These are phyloP conservation scores for Aspergillus indologenus DNA, from an alignment of 495 filamentous ascomycete species.

Conservation along the genomic window DNA sequence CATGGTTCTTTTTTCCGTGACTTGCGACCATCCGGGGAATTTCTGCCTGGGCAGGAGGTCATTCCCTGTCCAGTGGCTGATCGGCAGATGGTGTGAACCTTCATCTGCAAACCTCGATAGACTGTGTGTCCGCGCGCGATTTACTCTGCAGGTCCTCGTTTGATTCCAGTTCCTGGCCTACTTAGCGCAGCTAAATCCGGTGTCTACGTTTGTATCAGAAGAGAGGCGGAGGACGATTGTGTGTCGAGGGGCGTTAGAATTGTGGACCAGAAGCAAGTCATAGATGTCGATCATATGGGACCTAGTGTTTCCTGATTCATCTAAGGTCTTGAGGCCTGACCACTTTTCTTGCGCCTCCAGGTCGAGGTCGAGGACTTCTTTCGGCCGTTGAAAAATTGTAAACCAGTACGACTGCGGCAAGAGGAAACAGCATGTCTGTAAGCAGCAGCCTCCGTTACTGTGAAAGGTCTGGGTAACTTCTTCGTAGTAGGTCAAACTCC, in stretches of 20 bases:
- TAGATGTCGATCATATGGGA: not conserved
- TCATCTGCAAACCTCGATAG: not conserved
- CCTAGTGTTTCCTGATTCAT: not conserved
- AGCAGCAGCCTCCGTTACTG: not conserved
- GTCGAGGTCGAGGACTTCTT: not conserved
- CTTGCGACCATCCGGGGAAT: not conserved
- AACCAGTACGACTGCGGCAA: not conserved
- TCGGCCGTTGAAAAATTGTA: not conserved
- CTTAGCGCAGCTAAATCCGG: not conserved
- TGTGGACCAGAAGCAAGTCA: not conserved
- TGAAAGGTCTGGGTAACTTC: not conserved
- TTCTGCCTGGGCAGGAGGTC: not conserved
- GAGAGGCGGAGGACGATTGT: not conserved
- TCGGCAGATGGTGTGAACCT: not conserved
- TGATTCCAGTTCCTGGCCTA: not conserved
- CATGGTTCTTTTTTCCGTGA: not conserved
- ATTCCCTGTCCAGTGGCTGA: constrained; percentile 1
- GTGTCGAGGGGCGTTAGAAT: not conserved
- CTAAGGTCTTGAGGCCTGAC: not conserved
- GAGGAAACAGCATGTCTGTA: not conserved
- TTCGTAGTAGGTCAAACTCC: not conserved
- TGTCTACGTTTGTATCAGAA: not conserved
- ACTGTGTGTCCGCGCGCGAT: constrained; percentile 3
- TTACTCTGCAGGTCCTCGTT: not conserved
- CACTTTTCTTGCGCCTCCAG: not conserved